A percentile compares a stretch with the other conserved stretches of the same genome.
These are phyloP conservation scores for Oryza rufipogon DNA, from an alignment of 176 grass and related monocot species.

Conservation along the genomic window DNA sequence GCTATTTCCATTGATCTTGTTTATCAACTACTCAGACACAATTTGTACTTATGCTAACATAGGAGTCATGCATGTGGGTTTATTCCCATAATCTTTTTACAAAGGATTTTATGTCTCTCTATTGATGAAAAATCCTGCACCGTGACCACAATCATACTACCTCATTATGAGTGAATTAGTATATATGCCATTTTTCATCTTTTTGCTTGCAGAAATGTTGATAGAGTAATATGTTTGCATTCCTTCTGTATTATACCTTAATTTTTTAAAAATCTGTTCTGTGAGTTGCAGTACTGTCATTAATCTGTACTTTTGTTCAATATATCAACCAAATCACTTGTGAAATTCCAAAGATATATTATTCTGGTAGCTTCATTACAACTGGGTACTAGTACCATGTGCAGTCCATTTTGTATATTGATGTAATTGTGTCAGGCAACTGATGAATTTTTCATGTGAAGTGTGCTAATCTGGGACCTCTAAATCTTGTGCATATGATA, in stretches of 20 bases:
- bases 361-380: neutral
- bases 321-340: constrained; percentile 12
- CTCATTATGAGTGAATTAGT: neutral
- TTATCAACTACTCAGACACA: neutral
- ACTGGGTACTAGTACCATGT: constrained; percentile 13
- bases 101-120: constrained; percentile 13
- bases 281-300: neutral
- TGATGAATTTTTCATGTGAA: neutral
- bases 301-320: neutral
- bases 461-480: neutral
- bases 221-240: neutral
- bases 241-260: neutral
- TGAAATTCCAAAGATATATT: neutral
- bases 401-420: neutral
- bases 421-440: neutral
- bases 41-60: constrained; percentile 4
- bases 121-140: constrained; percentile 2
- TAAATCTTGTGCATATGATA: neutral
- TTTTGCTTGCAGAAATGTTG: neutral
- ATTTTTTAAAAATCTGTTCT: neutral
- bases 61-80: constrained; percentile 2
- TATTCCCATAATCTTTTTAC: constrained; percentile 4
- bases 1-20: neutral
- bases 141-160: neutral
- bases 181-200: neutral